Conservation (phyloP, 352 stramenopile species). For the Globisporangium polare region DNA sequence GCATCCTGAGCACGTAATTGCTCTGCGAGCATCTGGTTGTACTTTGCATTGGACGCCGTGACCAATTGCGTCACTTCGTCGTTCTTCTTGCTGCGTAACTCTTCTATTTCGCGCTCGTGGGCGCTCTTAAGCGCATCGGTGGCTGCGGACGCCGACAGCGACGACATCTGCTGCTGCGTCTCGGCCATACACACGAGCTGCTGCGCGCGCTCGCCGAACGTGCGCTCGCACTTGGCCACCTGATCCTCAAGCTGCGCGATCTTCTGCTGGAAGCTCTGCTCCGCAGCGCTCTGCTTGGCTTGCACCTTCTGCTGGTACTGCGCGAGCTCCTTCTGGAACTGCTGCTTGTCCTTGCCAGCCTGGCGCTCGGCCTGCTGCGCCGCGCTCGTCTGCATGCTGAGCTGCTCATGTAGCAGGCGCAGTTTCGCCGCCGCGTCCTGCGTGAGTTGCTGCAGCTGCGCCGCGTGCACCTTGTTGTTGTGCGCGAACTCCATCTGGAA, state of each 20-base stretch:
- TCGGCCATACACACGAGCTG: conserved; percentile 34
- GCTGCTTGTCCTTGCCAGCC: conserved; percentile 32
- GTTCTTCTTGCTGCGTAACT: conserved; percentile 33
- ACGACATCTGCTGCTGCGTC: conserved; percentile 21
- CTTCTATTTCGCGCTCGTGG: conserved; percentile 22
- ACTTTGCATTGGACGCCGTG: conserved; percentile 64
- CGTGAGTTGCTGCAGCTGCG: conserved; percentile 47
- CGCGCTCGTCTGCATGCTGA: conserved; percentile 27
- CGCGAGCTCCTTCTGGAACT: conserved; percentile 32
- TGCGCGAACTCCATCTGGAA: conserved; percentile 66
- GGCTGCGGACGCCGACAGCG: conserved; percentile 13
- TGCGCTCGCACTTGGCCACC: conserved; percentile 27
- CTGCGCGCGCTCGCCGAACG: conserved; percentile 40
- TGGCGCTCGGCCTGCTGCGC: conserved; percentile 28
- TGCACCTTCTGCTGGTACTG: conserved; percentile 27
- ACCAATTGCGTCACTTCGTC: conserved; percentile 67
- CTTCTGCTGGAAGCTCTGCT: conserved; percentile 38
- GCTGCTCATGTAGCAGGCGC: conserved; percentile 32
- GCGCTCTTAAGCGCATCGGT: conserved; percentile 8
- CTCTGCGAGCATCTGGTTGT: conserved; percentile 67
- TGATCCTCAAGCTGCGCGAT: conserved; percentile 40
- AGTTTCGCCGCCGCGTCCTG: conserved; percentile 55
- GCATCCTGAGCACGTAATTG: conserved; percentile 63
- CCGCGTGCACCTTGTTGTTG: conserved; percentile 27
- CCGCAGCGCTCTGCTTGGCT: conserved; percentile 11